Conservation (phyloP, 306 rosid species). For the Castanea mollissima region DNA sequence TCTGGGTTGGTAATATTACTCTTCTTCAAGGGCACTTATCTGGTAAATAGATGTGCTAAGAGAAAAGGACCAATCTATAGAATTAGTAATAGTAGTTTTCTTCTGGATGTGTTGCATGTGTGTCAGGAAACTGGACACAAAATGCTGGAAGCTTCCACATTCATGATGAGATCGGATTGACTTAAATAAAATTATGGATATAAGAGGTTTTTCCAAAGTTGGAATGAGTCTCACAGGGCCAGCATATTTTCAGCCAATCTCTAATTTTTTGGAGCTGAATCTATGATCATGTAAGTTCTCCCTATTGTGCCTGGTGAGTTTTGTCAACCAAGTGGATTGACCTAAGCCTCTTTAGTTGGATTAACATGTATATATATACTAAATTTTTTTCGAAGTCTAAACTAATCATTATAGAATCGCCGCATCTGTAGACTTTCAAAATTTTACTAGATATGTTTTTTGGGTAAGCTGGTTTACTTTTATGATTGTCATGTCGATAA, state of each 20-base stretch:
- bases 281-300: neutral
- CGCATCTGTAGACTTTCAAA: neutral
- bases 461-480: neutral
- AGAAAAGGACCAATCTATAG: neutral
- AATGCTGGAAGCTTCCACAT: conserved; percentile 13
- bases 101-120: neutral
- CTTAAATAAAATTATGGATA: neutral
- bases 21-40: conserved; percentile 6
- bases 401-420: neutral
- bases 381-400: neutral
- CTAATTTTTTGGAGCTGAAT: neutral
- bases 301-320: neutral
- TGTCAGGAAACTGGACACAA: conserved; percentile 12
- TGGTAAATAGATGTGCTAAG: neutral
- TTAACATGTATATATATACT: neutral
- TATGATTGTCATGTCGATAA: neutral
- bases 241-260: neutral
- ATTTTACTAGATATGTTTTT: neutral
- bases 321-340: neutral
- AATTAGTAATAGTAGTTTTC: neutral
- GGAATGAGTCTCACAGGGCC: neutral
- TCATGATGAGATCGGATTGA: conserved; percentile 4
- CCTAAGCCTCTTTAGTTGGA: conserved; percentile 2
- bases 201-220: neutral
- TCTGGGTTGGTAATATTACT: conserved; percentile 22